Evolutionary conservation across 2,329 filamentous ascomycete genomes (phyloP), one percentile per base, ranked within the genome.

Genomic region (Aspergillus aculeatus): DNA sequence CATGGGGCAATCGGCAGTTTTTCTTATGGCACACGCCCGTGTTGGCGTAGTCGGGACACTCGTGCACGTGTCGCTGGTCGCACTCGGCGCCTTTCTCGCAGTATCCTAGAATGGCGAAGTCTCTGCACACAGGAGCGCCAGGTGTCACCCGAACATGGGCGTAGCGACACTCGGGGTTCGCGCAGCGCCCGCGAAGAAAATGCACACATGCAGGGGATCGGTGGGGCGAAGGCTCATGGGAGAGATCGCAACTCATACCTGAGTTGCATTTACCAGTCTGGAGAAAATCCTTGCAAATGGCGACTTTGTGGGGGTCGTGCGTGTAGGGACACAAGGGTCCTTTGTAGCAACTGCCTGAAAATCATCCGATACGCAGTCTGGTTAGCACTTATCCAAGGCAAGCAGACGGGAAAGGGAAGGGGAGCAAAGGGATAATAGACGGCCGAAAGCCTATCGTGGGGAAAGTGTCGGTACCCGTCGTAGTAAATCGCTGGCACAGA

Each of bases 21-120:
- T 88, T 87, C 74, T 85, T 87, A 74, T 87, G 87, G 85, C 95
- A 99, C 63, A 83, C 81, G 69, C 94, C 94, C 62, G 86, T 91
- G 78, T 96, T 96, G 83, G 91, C 91, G 81, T 96, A 97, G 75
- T 96, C 90, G 63, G 95, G 94, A 77, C 95, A 98, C 77, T 98
- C 94, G 78, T 89, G 89, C 59, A 94, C 89, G 80, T 99, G 95
- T 62, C 92, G 89, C 64, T 95, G 87, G 61, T 85, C 78, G 77
- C 95, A 98, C 57, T 82, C 78, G 58, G 84, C 83, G 62, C 94
- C 95, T 73, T 90, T 90, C 62, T 90, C 88, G 80, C 95, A 98
- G 77, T 92, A 98, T 56, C 95, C 94, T 71, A 93, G 84, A 56
- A 87, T 86, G 29, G 91, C 94, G 80, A 99, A 98, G 21, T 86